These are phyloP conservation scores for Pseudogymnoascus sp. DNA, from an alignment of 2,329 filamentous ascomycete genomes.

Conservation along the genomic window DNA sequence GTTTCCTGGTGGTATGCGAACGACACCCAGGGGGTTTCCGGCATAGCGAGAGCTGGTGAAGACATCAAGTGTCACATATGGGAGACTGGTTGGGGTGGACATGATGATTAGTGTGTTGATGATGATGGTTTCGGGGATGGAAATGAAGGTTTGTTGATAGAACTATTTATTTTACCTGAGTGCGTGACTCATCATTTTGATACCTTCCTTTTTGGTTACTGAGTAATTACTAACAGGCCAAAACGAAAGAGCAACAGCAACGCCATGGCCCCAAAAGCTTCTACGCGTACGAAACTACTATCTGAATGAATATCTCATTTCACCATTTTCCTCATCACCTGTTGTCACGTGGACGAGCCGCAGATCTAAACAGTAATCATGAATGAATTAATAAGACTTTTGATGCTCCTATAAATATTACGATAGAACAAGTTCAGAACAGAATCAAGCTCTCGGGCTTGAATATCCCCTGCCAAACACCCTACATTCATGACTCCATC, in stretches of 20 bases:
- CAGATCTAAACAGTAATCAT: neutral
- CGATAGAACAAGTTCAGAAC: too few relatives aligned
- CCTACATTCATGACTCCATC: too few relatives aligned
- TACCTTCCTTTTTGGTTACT: neutral
- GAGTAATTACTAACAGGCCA: too few relatives aligned
- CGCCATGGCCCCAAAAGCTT: too few relatives aligned
- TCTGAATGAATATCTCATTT: neutral
- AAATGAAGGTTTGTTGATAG: neutral
- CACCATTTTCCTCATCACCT: neutral
- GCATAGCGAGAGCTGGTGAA: conserved; percentile 44
- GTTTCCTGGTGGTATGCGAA: conserved; percentile 41
- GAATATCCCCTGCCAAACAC: too few relatives aligned
- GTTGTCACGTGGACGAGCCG: neutral
- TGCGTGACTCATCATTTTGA: neutral
- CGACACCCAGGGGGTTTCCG: conserved; percentile 55
- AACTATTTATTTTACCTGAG: neutral
- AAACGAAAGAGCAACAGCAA: too few relatives aligned
- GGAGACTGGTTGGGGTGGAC: neutral
- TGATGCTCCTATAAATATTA: neutral
- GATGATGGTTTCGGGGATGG: neutral
- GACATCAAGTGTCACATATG: conserved; percentile 44
- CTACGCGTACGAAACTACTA: too few relatives aligned
- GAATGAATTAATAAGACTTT: neutral
- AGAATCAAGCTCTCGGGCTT: too few relatives aligned
- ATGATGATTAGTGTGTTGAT: neutral